Percentiles rank a stretch among this genome's conserved stretches.
phyloP scores from a whole-genome alignment of 192 early-diverging fungal genomes.

The Coemansia sp. region DNA sequence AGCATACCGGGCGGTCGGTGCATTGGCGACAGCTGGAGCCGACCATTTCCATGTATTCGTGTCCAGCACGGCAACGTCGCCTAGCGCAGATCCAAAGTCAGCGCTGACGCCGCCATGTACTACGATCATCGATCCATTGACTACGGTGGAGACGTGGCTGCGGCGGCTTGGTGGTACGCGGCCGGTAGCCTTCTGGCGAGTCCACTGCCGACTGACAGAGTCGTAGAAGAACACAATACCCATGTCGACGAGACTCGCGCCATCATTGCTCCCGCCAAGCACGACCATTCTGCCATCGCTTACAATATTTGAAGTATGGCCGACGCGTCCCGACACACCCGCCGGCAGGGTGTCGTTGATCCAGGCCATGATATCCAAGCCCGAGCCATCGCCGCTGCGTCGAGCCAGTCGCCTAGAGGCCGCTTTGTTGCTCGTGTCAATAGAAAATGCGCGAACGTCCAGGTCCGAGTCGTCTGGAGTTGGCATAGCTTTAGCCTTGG shows the following conservation, averaged over 20 bases:
- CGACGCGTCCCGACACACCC: slow-evolving; percentile 35
- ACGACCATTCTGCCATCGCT: slow-evolving; percentile 46
- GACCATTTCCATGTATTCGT: slow-evolving; percentile 51
- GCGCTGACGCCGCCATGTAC: slow-evolving; percentile 43
- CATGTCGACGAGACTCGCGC: slow-evolving; percentile 29
- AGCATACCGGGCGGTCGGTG: slow-evolving; percentile 38
- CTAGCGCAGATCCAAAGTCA: slow-evolving; percentile 28
- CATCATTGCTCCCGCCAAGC: slow-evolving; percentile 38
- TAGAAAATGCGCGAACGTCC: background rate
- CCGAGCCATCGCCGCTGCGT: background rate
- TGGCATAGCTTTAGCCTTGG: background rate
- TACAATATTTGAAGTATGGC: slow-evolving; percentile 39
- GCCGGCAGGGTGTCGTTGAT: slow-evolving; percentile 35
- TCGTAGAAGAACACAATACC: slow-evolving; percentile 36
- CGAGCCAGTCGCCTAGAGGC: background rate
- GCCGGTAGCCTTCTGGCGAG: slow-evolving; percentile 22
- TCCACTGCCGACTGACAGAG: slow-evolving; percentile 28
- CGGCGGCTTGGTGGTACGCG: slow-evolving; percentile 22
- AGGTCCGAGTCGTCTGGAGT: background rate
- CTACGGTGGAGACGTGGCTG: slow-evolving; percentile 47
- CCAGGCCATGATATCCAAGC: slow-evolving; percentile 37
- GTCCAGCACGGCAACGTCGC: slow-evolving; percentile 53
- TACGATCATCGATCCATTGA: slow-evolving; percentile 38
- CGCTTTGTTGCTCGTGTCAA: background rate
- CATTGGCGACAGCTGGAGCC: slow-evolving; percentile 9